phyloP scores from a whole-genome alignment of 2,329 filamentous ascomycete species.

The Karstenula rhodostoma region DNA sequence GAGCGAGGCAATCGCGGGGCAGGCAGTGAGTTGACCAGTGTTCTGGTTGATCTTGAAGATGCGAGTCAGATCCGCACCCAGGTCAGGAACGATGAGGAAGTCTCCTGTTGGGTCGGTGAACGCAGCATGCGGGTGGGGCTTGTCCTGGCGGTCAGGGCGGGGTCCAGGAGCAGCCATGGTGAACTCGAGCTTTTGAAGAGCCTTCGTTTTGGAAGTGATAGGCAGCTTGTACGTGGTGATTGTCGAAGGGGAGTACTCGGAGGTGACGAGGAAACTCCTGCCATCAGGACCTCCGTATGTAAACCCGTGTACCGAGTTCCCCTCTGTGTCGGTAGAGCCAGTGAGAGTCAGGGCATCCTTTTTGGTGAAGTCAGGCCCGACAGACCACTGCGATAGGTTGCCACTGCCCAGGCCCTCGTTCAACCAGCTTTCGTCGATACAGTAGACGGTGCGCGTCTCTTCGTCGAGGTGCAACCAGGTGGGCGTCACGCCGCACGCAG shows the following conservation, averaged over 20 bases:
- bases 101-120: conserved; percentile 59
- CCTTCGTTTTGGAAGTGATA: conserved; percentile 32
- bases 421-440: conserved; percentile 14
- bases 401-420: conserved; percentile 8
- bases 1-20: conserved; percentile 52
- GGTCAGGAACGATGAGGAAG: conserved; percentile 61
- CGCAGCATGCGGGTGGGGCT: conserved; percentile 63
- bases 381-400: conserved; percentile 5
- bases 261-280: conserved; percentile 35
- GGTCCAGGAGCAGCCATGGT: conserved; percentile 51
- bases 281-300: conserved; percentile 43
- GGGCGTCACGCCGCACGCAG: conserved; percentile 14
- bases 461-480: conserved; percentile 12
- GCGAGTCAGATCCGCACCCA: conserved; percentile 64
- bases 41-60: conserved; percentile 60
- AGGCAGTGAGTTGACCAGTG: conserved; percentile 58
- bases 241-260: conserved; percentile 38
- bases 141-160: conserved; percentile 60
- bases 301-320: conserved; percentile 34
- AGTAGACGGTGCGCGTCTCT: conserved; percentile 14
- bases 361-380: conserved; percentile 5
- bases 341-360: conserved; percentile 28
- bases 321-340: conserved; percentile 35
- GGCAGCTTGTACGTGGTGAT: conserved; percentile 48
- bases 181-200: conserved; percentile 41